phyloP scores from a whole-genome alignment of 2,329 filamentous ascomycete species.

The Colletotrichum noveboracense region DNA sequence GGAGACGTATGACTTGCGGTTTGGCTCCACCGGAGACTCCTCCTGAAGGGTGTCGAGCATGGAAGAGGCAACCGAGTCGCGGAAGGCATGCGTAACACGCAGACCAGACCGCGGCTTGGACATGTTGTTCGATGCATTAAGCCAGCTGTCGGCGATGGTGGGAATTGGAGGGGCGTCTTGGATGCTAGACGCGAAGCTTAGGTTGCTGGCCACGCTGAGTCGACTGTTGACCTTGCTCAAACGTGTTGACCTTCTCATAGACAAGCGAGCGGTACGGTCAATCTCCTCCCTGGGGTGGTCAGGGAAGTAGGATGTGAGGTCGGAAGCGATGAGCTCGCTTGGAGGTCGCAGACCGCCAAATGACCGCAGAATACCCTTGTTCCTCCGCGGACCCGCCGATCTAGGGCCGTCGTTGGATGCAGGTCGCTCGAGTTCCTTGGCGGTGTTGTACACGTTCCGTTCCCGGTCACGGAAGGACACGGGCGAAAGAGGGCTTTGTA shows the following conservation, averaged over 20 bases:
- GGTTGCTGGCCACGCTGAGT: conserved; percentile 90
- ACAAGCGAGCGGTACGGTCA: conserved; percentile 92
- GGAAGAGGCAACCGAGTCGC: conserved; percentile 89
- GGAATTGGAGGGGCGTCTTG: conserved; percentile 94
- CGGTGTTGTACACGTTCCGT: conserved; percentile 66
- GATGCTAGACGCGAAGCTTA: conserved; percentile 90
- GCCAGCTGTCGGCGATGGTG: conserved; percentile 93
- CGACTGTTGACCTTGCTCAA: conserved; percentile 93
- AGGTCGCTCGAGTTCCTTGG: conserved; percentile 63
- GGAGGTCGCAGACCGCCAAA: conserved; percentile 94
- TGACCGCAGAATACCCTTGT: conserved; percentile 68
- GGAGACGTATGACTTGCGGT: conserved; percentile 95
- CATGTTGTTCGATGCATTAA: conserved; percentile 65
- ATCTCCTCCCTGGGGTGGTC: conserved; percentile 94
- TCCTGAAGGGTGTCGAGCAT: conserved; percentile 90
- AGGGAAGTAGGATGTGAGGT: conserved; percentile 96
- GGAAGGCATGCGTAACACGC: conserved; percentile 66
- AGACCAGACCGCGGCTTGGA: conserved; percentile 49
- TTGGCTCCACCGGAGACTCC: conserved; percentile 84
- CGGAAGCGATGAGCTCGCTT: conserved; percentile 96
- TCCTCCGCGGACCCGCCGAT: conserved; percentile 34
- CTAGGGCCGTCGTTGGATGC: conserved; percentile 47
- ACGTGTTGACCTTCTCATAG: conserved; percentile 86
- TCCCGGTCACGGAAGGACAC: conserved; percentile 74
- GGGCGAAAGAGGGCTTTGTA: conserved; percentile 87